Evolutionary conservation across 331 rosid genomes (phyloP).

Genomic region (Quercus phellos): DNA sequence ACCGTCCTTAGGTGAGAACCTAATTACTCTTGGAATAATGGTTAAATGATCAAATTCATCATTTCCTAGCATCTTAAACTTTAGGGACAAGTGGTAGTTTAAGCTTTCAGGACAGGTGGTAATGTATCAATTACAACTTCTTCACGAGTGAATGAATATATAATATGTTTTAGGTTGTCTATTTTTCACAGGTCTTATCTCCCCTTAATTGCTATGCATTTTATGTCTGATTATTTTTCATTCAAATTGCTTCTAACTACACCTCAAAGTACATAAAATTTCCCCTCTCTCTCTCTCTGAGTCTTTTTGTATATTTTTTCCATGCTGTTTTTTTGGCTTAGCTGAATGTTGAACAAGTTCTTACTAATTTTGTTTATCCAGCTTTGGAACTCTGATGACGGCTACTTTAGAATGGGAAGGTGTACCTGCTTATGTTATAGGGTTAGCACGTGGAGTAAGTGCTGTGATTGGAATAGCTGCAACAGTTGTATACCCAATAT

Average conservation of each 20-base stretch:
- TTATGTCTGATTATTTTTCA: not conserved
- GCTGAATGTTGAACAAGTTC: constrained; percentile 7
- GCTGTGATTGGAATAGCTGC: constrained; percentile 80
- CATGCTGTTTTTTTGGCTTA: not conserved
- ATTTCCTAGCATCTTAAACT: too few relatives aligned
- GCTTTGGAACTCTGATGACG: constrained; percentile 95
- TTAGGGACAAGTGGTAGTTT: too few relatives aligned
- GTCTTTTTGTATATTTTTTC: not conserved
- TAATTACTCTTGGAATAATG: not conserved
- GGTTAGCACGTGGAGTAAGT: constrained; percentile 77
- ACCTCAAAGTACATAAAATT: not conserved
- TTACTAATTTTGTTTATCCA: constrained; percentile 25
- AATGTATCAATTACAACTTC: not conserved
- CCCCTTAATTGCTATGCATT: not conserved
- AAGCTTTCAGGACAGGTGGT: too few relatives aligned
- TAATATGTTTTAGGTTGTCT: not conserved
- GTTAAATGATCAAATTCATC: too few relatives aligned
- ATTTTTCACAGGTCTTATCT: not conserved
- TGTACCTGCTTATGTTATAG: constrained; percentile 68
- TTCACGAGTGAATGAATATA: not conserved
- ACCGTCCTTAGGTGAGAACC: constrained; percentile 74
- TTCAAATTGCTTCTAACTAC: not conserved
- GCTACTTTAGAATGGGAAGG: constrained; percentile 91
- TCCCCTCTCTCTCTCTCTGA: not conserved
- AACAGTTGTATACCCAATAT: constrained; percentile 60